Percentiles rank a stretch among this genome's conserved stretches.
phyloP scores from a whole-genome alignment of 2,329 filamentous ascomycete species.

The Cladosporium cucumerinum region DNA sequence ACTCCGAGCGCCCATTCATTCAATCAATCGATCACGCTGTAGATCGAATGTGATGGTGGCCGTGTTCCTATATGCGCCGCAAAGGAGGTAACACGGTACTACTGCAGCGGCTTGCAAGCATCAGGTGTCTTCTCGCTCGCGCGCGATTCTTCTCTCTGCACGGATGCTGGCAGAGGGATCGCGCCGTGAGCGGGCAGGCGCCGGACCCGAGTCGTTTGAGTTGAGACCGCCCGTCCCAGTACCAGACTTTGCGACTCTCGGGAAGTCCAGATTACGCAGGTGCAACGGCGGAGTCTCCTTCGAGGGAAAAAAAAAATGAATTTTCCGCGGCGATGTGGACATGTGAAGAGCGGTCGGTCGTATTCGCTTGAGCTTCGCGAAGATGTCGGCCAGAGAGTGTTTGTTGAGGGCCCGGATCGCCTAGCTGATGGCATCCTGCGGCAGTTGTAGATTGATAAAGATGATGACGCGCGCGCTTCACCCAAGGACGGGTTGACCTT shows the following conservation, averaged over 20 bases:
- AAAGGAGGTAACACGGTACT: neutral
- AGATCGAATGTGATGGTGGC: conserved; percentile 4
- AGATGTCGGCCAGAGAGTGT: neutral
- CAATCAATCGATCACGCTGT: neutral
- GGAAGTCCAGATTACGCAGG: neutral
- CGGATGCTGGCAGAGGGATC: conserved; percentile 12
- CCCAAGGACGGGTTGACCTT: conserved; percentile 1
- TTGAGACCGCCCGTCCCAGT: conserved; percentile 6
- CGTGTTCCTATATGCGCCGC: conserved; percentile 1
- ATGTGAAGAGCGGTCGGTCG: neutral
- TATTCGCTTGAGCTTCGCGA: conserved; percentile 7
- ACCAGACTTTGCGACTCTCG: conserved; percentile 10
- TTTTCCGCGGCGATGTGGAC: conserved; percentile 2
- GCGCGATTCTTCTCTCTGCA: neutral
- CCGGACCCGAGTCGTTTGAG: conserved; percentile 17
- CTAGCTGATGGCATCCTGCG: neutral
- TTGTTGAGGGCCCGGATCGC: neutral
- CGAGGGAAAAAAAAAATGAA: neutral
- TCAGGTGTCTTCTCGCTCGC: conserved; percentile 7
- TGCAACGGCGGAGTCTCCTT: neutral
- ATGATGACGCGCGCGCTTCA: conserved; percentile 2
- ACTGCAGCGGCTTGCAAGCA: conserved; percentile 10
- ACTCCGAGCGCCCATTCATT: neutral
- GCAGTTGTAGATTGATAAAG: neutral
- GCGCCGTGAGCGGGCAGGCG: conserved; percentile 14